phyloP scores from a whole-genome alignment of 257 asterid genomes.

The Thymus mandschuricus region DNA sequence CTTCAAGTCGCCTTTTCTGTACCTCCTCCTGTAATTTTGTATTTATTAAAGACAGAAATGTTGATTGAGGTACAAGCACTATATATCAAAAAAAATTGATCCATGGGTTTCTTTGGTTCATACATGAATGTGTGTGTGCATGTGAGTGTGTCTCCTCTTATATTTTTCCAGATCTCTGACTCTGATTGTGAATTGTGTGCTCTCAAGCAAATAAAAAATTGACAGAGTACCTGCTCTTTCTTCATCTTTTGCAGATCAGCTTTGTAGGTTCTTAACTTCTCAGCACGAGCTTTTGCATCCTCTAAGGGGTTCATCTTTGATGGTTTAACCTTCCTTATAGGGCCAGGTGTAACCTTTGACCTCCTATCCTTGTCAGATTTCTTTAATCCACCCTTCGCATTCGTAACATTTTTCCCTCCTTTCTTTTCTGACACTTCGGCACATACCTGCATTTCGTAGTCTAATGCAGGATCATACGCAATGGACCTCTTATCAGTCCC shows the following conservation, averaged over 20 bases:
- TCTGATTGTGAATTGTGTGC: constrained; percentile 4
- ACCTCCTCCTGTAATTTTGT: constrained; percentile 70
- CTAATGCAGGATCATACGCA: constrained; percentile 69
- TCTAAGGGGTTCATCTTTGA: constrained; percentile 74
- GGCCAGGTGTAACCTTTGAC: constrained; percentile 64
- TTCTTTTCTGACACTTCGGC: constrained; percentile 48
- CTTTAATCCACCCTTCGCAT: constrained; percentile 48
- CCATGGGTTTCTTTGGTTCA: constrained; percentile 6
- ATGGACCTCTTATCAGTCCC: constrained; percentile 56
- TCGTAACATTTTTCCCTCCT: constrained; percentile 43
- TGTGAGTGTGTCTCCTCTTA: not conserved
- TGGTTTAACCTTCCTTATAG: constrained; percentile 67
- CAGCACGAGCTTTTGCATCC: constrained; percentile 97
- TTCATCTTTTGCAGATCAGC: constrained; percentile 88
- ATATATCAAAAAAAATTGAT: not conserved
- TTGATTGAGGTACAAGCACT: constrained; percentile 2
- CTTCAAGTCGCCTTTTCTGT: constrained; percentile 72
- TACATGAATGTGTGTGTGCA: no score
- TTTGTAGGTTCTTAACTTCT: constrained; percentile 84
- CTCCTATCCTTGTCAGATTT: constrained; percentile 64
- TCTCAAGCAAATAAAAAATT: constrained; percentile 6
- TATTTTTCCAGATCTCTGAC: constrained; percentile 4
- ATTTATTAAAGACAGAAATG: constrained; percentile 21
- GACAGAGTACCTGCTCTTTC: constrained; percentile 67
- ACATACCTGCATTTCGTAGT: constrained; percentile 81